Evolutionary conservation across 805 yeast genomes (phyloP).

Genomic region (Wickerhamiella lipophila): DNA sequence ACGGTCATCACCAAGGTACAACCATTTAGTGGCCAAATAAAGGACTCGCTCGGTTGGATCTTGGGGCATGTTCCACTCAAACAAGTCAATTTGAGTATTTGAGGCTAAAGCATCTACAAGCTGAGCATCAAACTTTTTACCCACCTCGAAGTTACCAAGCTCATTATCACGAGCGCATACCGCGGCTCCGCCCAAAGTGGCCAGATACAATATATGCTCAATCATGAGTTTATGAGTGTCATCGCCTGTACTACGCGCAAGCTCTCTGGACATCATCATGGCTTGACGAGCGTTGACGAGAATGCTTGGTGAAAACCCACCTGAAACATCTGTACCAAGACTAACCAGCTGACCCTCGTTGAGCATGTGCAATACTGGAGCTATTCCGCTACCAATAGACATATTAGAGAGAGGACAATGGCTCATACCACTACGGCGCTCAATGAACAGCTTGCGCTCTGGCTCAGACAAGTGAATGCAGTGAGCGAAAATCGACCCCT

Average conservation of each 20-base stretch:
- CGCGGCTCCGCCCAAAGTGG: conserved; percentile 82
- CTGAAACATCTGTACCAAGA: conserved; percentile 69
- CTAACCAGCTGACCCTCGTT: conserved; percentile 60
- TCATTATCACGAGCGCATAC: conserved; percentile 45
- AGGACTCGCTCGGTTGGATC: conserved; percentile 32
- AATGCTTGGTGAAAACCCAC: conserved; percentile 59
- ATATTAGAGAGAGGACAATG: conserved; percentile 93
- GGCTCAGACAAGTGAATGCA: conserved; percentile 60
- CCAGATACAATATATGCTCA: conserved; percentile 63
- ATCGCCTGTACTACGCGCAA: conserved; percentile 43
- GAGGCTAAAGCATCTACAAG: conserved; percentile 46
- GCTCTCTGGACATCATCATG: conserved; percentile 54
- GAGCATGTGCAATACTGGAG: conserved; percentile 60
- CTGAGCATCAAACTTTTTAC: conserved; percentile 78
- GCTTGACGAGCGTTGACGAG: conserved; percentile 59
- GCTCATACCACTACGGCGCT: conserved; percentile 54
- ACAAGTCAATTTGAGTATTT: conserved; percentile 57
- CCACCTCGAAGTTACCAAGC: conserved; percentile 61
- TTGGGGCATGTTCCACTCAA: conserved; percentile 39
- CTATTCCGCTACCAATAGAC: conserved; percentile 80
- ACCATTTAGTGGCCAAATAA: conserved; percentile 72
- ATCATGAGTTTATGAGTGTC: conserved; percentile 43
- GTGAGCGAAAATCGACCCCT: conserved; percentile 74
- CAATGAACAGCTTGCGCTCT: conserved; percentile 48
- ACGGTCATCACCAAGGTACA: conserved; percentile 88